phyloP scores from a whole-genome alignment of 805 yeast genomes.

The Candida jianshihensis region DNA sequence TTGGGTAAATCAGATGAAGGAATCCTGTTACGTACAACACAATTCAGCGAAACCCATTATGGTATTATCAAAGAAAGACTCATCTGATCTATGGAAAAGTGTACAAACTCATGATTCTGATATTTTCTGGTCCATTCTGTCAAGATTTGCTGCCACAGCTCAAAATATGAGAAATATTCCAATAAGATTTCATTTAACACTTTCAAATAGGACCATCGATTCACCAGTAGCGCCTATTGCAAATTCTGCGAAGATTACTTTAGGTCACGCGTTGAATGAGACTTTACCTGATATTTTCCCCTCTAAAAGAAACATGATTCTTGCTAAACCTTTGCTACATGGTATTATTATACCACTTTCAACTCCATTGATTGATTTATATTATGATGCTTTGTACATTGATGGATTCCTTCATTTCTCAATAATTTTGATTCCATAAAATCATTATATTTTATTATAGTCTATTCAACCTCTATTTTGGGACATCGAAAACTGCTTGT shows the following conservation, averaged over 20 bases:
- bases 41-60: conserved; percentile 80
- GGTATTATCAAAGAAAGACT: conserved; percentile 60
- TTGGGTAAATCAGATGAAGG: conserved; percentile 79
- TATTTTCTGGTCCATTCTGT: conserved; percentile 17
- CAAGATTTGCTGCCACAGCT: conserved; percentile 12
- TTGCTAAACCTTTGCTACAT: conserved; percentile 42
- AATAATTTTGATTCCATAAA: conserved; percentile 29
- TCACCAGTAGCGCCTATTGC: conserved; percentile 21
- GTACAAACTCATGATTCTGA: conserved; percentile 30
- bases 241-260: conserved; percentile 15
- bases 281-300: conserved; percentile 42
- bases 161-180: conserved; percentile 36
- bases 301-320: conserved; percentile 26
- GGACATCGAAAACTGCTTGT: conserved; percentile 75
- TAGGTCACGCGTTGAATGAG: conserved; percentile 34
- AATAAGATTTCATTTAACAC: conserved; percentile 38
- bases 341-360: conserved; percentile 45
- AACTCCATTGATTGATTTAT: conserved; percentile 40
- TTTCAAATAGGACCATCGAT: conserved; percentile 29
- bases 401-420: conserved; percentile 64
- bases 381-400: conserved; percentile 36
- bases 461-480: conserved; percentile 9
- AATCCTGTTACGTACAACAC: conserved; percentile 64
- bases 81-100: conserved; percentile 51
- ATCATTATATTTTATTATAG: too few species aligned